Evolutionary conservation across 768 basidiomycete species (phyloP).

Genomic region (Psilocybe tampanensis): DNA sequence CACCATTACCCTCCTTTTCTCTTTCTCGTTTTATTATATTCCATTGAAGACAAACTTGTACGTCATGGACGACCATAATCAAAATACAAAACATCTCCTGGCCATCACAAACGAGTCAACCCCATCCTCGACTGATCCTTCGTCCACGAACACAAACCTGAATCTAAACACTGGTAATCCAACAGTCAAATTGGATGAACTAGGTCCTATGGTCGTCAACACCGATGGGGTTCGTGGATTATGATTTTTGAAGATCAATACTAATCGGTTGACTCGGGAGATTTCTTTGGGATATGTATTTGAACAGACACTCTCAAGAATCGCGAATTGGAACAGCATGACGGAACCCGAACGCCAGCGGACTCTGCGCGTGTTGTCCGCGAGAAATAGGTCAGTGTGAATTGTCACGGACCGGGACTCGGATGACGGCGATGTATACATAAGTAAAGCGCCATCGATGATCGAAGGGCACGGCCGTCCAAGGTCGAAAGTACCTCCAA

Average conservation of each 20-base stretch:
- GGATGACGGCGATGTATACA: no score
- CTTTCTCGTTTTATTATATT: background rate
- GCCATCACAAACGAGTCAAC: conserved; percentile 6
- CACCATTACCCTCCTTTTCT: conserved; percentile 3
- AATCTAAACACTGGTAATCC: conserved; percentile 15
- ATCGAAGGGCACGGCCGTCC: no score
- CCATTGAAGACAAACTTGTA: background rate
- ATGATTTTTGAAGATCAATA: no score
- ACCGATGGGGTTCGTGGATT: conserved; percentile 55
- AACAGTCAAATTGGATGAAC: conserved; percentile 51
- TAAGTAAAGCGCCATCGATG: no score
- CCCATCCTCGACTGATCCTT: background rate
- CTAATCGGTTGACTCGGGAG: no score
- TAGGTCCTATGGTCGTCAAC: conserved; percentile 73
- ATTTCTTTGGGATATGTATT: no score
- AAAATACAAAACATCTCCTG: background rate
- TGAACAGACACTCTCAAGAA: conserved; percentile 61
- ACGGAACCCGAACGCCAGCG: conserved; percentile 58
- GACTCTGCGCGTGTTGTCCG: conserved; percentile 54
- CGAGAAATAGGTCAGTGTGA: conserved; percentile 51
- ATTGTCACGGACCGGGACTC: no score
- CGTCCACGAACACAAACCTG: background rate
- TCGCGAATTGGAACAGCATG: conserved; percentile 66
- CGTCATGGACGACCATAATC: conserved; percentile 9
- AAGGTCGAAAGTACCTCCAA: no score